Percentiles rank a stretch among this genome's conserved stretches.
Conservation (phyloP, 768 basidiomycete genomes). For the Rubroboletus satanas region DNA sequence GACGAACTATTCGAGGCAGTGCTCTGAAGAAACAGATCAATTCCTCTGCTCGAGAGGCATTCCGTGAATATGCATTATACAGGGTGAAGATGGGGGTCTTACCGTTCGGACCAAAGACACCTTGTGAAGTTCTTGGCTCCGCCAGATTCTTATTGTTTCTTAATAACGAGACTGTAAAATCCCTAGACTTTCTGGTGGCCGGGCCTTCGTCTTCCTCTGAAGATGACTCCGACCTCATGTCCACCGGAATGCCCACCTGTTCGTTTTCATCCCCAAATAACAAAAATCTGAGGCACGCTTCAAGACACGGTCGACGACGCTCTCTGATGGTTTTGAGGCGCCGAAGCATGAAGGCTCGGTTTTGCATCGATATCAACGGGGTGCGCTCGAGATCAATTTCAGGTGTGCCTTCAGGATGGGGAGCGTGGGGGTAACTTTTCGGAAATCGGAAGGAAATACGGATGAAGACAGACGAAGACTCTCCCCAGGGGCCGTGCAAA, state of each 20-base stretch:
- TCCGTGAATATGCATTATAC: constrained; percentile 1
- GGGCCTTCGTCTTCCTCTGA: constrained; percentile 62
- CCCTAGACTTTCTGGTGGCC: constrained; percentile 40
- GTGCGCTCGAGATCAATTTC: constrained; percentile 80
- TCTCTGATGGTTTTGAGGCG: constrained; percentile 71
- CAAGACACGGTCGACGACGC: constrained; percentile 75
- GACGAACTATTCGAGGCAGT: constrained; percentile 67
- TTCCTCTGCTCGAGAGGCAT: constrained; percentile 53
- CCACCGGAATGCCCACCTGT: constrained; percentile 35
- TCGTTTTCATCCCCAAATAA: constrained; percentile 65
- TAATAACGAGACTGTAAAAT: constrained; percentile 50
- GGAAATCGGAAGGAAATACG: constrained; percentile 90
- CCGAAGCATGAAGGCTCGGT: constrained; percentile 74
- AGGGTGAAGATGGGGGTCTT: constrained; percentile 8
- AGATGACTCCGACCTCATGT: constrained; percentile 57
- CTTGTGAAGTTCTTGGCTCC: constrained; percentile 83
- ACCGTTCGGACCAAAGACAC: constrained; percentile 89
- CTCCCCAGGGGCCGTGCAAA: constrained; percentile 90
- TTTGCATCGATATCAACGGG: constrained; percentile 72
- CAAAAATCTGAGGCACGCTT: constrained; percentile 78
- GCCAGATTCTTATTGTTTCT: constrained; percentile 73
- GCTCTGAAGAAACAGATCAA: constrained; percentile 83
- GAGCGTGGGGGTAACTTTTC: constrained; percentile 65
- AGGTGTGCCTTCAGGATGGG: constrained; percentile 62
- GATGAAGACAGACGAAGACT: constrained; percentile 76